Percentiles rank a stretch among this genome's conserved stretches.
phyloP scores from a whole-genome alignment of 345 rosid genomes.

The Sapria himalayana region DNA sequence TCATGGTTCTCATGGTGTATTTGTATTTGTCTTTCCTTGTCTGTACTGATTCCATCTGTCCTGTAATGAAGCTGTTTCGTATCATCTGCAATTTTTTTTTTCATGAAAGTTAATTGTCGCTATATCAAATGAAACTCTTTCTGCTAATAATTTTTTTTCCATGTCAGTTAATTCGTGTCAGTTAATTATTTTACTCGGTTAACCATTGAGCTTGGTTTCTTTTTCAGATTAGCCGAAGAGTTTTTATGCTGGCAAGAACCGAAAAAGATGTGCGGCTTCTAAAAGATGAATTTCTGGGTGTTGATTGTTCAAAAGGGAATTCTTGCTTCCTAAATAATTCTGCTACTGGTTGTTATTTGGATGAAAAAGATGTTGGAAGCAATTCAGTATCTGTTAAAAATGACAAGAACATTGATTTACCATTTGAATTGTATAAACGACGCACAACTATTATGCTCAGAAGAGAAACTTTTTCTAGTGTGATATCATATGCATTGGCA shows the following conservation, averaged over 20 bases:
- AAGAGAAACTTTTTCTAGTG: slow-evolving; percentile 49
- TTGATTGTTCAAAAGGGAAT: slow-evolving; percentile 13
- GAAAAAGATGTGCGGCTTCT: slow-evolving; percentile 22
- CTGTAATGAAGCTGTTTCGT: too few relatives aligned
- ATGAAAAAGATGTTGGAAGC: slow-evolving; percentile 11
- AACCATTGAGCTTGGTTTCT: background rate
- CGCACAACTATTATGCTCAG: slow-evolving; percentile 61
- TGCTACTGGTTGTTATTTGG: slow-evolving; percentile 9
- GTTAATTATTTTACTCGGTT: background rate
- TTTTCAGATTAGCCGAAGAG: slow-evolving; percentile 69
- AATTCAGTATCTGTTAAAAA: slow-evolving; percentile 11
- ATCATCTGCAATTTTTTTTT: too few relatives aligned
- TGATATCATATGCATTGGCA: slow-evolving; percentile 61
- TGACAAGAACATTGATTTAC: slow-evolving; percentile 20
- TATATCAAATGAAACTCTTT: too few relatives aligned
- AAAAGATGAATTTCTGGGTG: slow-evolving; percentile 16
- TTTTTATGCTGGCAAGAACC: slow-evolving; percentile 47
- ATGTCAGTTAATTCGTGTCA: too few relatives aligned
- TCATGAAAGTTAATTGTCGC: too few relatives aligned
- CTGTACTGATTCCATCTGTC: too few relatives aligned
- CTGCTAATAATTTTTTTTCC: too few relatives aligned
- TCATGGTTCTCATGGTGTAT: too few relatives aligned
- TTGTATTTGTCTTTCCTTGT: too few relatives aligned
- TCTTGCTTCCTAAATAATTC: slow-evolving; percentile 15
- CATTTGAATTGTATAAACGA: slow-evolving; percentile 78